A percentile compares a stretch with the other conserved stretches of the same genome.
These are phyloP conservation scores for Psilocybe azurescens DNA, from an alignment of 768 basidiomycete species.

Conservation along the genomic window DNA sequence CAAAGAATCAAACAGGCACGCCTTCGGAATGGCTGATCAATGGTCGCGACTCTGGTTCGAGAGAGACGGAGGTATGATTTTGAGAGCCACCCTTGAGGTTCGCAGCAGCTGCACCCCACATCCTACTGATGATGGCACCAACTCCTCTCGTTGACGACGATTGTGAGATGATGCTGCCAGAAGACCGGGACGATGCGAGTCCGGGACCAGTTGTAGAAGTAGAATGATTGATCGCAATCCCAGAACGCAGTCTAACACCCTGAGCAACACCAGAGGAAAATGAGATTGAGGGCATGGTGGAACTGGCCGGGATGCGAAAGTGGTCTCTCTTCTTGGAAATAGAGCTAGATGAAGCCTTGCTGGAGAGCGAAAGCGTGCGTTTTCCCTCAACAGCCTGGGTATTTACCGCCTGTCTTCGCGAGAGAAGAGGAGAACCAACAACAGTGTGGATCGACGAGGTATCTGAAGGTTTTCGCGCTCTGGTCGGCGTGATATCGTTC, in stretches of 20 bases:
- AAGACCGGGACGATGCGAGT: neutral
- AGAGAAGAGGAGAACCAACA: slow-evolving; percentile 35
- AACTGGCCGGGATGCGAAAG: slow-evolving; percentile 32
- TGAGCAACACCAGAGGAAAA: slow-evolving; percentile 15
- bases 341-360: slow-evolving; percentile 19
- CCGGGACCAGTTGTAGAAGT: slow-evolving; percentile 9
- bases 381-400: slow-evolving; percentile 16
- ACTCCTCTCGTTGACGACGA: slow-evolving; percentile 29
- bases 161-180: neutral
- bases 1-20: neutral
- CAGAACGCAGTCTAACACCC: slow-evolving; percentile 23
- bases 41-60: slow-evolving; percentile 1
- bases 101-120: slow-evolving; percentile 68
- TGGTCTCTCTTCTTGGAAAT: slow-evolving; percentile 19
- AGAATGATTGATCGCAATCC: slow-evolving; percentile 24
- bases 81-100: slow-evolving; percentile 27
- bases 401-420: slow-evolving; percentile 14
- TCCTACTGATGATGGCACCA: slow-evolving; percentile 68
- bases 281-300: slow-evolving; percentile 37
- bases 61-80: slow-evolving; percentile 12
- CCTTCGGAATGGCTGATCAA: neutral
- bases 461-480: slow-evolving; percentile 51
- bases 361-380: slow-evolving; percentile 26
- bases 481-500: slow-evolving; percentile 25
- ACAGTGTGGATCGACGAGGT: slow-evolving; percentile 57